Base-by-base conservation (phyloP, 257 asterid genomes). In the Ligustrum vulgare region DNA sequence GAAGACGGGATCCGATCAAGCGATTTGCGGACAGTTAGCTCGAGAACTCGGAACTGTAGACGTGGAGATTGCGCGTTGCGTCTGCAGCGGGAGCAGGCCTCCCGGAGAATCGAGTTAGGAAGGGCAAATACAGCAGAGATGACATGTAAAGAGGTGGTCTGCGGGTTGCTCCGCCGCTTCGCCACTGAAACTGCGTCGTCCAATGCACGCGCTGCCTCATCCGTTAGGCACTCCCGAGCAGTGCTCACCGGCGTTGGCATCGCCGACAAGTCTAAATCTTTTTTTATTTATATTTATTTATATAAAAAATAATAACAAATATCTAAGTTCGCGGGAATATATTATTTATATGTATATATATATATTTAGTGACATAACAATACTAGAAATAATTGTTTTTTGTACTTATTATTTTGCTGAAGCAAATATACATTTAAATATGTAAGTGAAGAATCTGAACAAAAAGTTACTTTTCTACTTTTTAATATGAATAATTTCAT, bases 171-270 rank as follows among this genome's bases (percentile, higher is more conserved):
- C 77, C 99, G 87, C 22, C 97, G 89, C 60, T 85, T 88, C 15
- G 99, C 97, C 66, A 89, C 95, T 0, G 89, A 70, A 1, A 91
- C 94, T 8, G 99, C 99, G 45, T 91, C 97, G 86, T 91, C 96
- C 73, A 92, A 58, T 2, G 90, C 91, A n/a, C 86, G 79, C 4
- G 86, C 96, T 16, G 99, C 96, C 76, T 80, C 89, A 28, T 85
- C 94, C 64, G 98, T 89, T 79, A 94, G 84, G 87, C 90, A 92
- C 84, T 91, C 93, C 83, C 95, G 89, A 62, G 99, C 99, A 45
- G 82, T 80, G 84, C 87, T 82, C 80, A 91, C 97, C 91, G 97
- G 96, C 90, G 99, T 91, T 60, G 98, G 98, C 99, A 94, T 94
- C 94, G 78, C 91, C 87, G 74, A 83, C 79, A 51, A 84, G 82